Conservation (phyloP, 2,329 filamentous ascomycete genomes). For the Aureobasidium sp. region DNA sequence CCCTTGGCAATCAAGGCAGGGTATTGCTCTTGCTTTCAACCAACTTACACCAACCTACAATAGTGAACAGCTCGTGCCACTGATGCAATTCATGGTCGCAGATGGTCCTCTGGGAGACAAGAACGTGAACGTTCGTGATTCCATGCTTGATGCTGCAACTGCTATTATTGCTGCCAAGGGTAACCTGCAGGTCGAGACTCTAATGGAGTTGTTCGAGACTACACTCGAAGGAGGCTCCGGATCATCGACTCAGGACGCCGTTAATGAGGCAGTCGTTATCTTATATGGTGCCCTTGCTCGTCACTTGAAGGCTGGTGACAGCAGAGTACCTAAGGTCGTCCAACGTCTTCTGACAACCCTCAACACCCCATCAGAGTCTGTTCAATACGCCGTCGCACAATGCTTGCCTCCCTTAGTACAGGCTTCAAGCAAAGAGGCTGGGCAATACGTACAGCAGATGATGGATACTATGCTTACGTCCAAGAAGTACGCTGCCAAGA, state of each 20-base stretch:
- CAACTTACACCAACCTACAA: conserved; percentile 68
- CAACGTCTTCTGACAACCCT: conserved; percentile 79
- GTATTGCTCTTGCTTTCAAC: conserved; percentile 79
- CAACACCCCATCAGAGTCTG: conserved; percentile 90
- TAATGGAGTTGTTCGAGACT: conserved; percentile 88
- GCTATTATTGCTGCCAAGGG: conserved; percentile 75
- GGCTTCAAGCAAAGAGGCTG: conserved; percentile 68
- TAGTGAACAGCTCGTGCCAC: conserved; percentile 61
- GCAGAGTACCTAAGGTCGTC: conserved; percentile 80
- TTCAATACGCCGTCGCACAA: conserved; percentile 92
- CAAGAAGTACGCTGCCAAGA: conserved; percentile 86
- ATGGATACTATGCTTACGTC: conserved; percentile 75
- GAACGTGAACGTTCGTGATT: conserved; percentile 66
- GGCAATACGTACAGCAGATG: conserved; percentile 73
- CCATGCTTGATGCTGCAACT: conserved; percentile 89
- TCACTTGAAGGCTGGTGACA: conserved; percentile 77
- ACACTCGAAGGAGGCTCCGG: conserved; percentile 80
- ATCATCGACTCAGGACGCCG: conserved; percentile 73
- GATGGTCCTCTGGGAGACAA: conserved; percentile 80
- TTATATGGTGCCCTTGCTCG: conserved; percentile 91
- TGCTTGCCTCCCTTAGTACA: conserved; percentile 87
- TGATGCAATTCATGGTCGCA: conserved; percentile 80
- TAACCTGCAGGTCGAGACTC: conserved; percentile 70
- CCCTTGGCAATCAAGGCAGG: conserved; percentile 85
- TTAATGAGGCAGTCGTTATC: conserved; percentile 96